Percentiles rank a stretch among this genome's conserved stretches.
phyloP scores from a whole-genome alignment of 192 early-diverging fungal species.

The Podila epicladia region DNA sequence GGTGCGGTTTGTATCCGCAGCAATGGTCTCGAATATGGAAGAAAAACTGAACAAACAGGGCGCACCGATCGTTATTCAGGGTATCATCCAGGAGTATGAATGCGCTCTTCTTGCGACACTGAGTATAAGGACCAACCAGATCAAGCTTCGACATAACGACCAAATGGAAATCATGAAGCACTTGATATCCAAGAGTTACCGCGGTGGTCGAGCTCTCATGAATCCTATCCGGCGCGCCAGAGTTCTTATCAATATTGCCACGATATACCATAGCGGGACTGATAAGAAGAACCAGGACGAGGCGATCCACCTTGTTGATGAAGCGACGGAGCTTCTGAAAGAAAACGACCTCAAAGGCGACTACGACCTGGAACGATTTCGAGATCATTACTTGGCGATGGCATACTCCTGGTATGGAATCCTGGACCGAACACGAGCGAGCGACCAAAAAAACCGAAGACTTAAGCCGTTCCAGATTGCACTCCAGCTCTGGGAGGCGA shows the following conservation, averaged over 20 bases:
- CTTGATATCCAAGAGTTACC: constrained; percentile 8
- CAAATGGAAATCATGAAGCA: constrained; percentile 27
- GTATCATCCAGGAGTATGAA: constrained; percentile 39
- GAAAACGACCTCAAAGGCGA: constrained; percentile 48
- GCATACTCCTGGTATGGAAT: constrained; percentile 70
- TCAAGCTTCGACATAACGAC: constrained; percentile 6
- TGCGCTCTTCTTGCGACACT: constrained; percentile 18
- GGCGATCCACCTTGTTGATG: constrained; percentile 19
- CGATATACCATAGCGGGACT: constrained; percentile 10
- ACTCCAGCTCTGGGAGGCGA: constrained; percentile 66
- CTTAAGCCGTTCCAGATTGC: constrained; percentile 60
- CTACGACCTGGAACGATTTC: constrained; percentile 45
- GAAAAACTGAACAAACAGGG: constrained; percentile 11
- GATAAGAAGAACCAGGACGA: constrained; percentile 13
- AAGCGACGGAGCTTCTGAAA: constrained; percentile 53
- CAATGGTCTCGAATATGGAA: constrained; percentile 2
- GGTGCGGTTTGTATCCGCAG: constrained; percentile 8
- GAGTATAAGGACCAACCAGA: constrained; percentile 17
- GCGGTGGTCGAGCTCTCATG: constrained; percentile 8
- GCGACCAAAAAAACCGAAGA: constrained; percentile 25
- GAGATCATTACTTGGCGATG: constrained; percentile 65
- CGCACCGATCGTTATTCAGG: constrained; percentile 11
- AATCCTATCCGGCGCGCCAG: constrained; percentile 51
- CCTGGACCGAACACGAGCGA: constrained; percentile 48
- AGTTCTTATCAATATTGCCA: constrained; percentile 36